Evolutionary conservation across 768 basidiomycete genomes (phyloP), one percentile per base, ranked within the genome.

Genomic region (Astraeus odoratus): DNA sequence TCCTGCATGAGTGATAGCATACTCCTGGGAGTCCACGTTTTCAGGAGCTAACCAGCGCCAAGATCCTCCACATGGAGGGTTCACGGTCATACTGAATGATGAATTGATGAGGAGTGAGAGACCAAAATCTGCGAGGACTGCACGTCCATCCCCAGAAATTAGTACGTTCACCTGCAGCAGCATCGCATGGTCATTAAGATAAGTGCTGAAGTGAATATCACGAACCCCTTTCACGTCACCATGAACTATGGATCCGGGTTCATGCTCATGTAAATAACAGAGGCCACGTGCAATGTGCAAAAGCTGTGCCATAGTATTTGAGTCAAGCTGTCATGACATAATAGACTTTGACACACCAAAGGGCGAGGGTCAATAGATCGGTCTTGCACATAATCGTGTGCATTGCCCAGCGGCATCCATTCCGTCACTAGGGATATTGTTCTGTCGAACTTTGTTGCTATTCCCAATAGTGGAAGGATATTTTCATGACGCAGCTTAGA

Each of bases 401-500:
- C 30, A 12, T 31, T 31, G 12, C 30, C 30, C 30, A 4, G 30
- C n/a, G 30, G 10, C 30, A 31, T 31, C 30, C 30, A 31, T 12
- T 5, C 5, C 4, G 30, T 31, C 30, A 58, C 45, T 51, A 54
- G 51, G 12, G 57, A 56, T 20, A 43, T 26, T 22, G 42, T 51
- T 5, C 46, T 51, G n/a, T 55, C 53, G 43, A 46, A 54, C 27
- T 50, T 53, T 18, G 43, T 50, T 16, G 50, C 33, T 3, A 48
- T 37, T 7, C 57, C 53, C 18, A 36, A 47, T 24, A 57, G 47
- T 5, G 51, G 51, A 4, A 58, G 27, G 15, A 58, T 40, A 42
- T 58, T 58, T 12, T 42, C 43, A 38, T 58, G 52, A 8, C 31
- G 6, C 10, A 58, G 46, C 22, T 37, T 20, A 24, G 43, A 43